A percentile compares a stretch with the other conserved stretches of the same genome.
These are phyloP conservation scores for Penicillium janthinellum DNA, from an alignment of 2,329 filamentous ascomycete genomes.

Conservation along the genomic window DNA sequence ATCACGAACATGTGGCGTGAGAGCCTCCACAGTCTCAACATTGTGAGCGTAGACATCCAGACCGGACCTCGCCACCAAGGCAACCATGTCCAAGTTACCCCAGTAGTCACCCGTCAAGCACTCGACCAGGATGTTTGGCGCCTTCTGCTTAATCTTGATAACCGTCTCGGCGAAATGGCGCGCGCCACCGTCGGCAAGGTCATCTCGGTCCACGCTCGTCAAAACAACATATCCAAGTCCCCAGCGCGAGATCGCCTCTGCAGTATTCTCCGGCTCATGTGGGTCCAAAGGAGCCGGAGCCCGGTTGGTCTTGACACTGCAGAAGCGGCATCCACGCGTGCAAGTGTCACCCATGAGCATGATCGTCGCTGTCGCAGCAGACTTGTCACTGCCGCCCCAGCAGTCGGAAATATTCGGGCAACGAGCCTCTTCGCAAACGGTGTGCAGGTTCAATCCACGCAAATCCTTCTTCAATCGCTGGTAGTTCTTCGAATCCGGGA, in stretches of 20 bases:
- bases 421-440: conserved; percentile 94
- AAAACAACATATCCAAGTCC: conserved; percentile 94
- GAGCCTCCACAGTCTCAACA: conserved; percentile 86
- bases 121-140: conserved; percentile 48
- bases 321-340: conserved; percentile 94
- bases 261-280: conserved; percentile 95
- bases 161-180: conserved; percentile 92
- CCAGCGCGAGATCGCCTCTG: conserved; percentile 90
- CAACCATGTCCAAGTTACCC: conserved; percentile 85
- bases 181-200: conserved; percentile 85
- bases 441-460: conserved; percentile 85
- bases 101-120: conserved; percentile 74
- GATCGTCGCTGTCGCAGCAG: conserved; percentile 91
- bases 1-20: conserved; percentile 89
- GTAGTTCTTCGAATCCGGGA: conserved; percentile 82
- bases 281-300: conserved; percentile 79
- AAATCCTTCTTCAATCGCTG: conserved; percentile 95
- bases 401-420: conserved; percentile 98
- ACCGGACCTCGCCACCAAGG: conserved; percentile 79
- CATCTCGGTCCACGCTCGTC: conserved; percentile 91
- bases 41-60: conserved; percentile 98
- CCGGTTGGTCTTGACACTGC: conserved; percentile 88
- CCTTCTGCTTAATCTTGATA: conserved; percentile 84
- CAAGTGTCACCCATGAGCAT: conserved; percentile 99
- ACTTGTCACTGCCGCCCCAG: conserved; percentile 90